Percentiles rank a stretch among this genome's conserved stretches.
phyloP scores from a whole-genome alignment of 2,329 filamentous ascomycete species.

The Metarhizium rileyi region DNA sequence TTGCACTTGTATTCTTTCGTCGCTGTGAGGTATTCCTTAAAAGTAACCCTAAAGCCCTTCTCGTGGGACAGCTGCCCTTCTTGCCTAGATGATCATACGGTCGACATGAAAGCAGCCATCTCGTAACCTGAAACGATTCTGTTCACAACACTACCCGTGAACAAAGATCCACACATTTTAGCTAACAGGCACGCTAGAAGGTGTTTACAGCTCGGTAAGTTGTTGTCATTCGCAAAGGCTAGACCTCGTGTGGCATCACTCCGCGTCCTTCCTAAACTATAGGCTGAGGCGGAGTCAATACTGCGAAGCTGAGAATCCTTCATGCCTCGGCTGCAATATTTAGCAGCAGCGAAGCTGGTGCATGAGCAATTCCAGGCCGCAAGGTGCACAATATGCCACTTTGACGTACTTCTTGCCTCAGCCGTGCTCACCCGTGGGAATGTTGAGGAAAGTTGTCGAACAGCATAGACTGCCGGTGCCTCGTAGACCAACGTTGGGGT shows the following conservation, averaged over 20 bases:
- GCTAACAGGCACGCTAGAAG: slow-evolving; percentile 72
- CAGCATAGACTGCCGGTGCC: slow-evolving; percentile 41
- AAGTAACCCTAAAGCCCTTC: neutral
- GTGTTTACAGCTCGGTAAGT: slow-evolving; percentile 71
- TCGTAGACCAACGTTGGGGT: neutral
- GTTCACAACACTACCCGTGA: slow-evolving; percentile 48
- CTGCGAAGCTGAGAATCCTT: slow-evolving; percentile 12
- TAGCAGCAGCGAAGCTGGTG: slow-evolving; percentile 68
- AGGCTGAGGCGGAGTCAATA: neutral
- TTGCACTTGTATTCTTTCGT: neutral
- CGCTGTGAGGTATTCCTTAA: neutral
- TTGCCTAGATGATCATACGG: slow-evolving; percentile 17
- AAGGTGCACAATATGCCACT: slow-evolving; percentile 61
- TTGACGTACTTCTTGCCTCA: slow-evolving; percentile 10
- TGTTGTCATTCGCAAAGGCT: slow-evolving; percentile 12
- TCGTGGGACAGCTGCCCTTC: neutral
- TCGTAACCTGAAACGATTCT: slow-evolving; percentile 51
- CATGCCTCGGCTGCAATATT: slow-evolving; percentile 4
- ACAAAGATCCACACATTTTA: slow-evolving; percentile 49
- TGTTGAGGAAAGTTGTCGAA: slow-evolving; percentile 46
- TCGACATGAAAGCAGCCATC: slow-evolving; percentile 58
- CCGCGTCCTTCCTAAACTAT: neutral
- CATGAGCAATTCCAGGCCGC: slow-evolving; percentile 83
- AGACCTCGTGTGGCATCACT: neutral
- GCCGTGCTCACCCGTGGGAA: slow-evolving; percentile 12